Percentiles rank a stretch among this genome's conserved stretches.
Evolutionary conservation across 345 rosid genomes (phyloP).

Genomic region (Eucalyptus caleyi): DNA sequence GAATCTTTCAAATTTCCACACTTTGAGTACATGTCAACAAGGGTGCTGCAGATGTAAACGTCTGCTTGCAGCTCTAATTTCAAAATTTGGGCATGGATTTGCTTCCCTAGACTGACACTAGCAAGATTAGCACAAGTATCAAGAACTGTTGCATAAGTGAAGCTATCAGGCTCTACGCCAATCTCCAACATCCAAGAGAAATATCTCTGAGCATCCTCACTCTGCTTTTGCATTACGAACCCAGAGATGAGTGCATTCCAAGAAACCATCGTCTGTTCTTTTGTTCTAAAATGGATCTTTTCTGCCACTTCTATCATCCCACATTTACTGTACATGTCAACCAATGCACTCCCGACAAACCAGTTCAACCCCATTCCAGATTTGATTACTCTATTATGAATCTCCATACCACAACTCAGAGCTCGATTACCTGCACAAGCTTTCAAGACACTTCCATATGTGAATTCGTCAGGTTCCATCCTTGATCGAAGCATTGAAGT

Average conservation of each 20-base stretch:
- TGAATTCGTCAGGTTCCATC: conserved; percentile 79
- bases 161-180: conserved; percentile 59
- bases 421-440: conserved; percentile 56
- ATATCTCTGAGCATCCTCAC: conserved; percentile 69
- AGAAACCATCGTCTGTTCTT: conserved; percentile 39
- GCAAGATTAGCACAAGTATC: conserved; percentile 87
- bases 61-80: conserved; percentile 67
- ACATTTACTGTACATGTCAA: conserved; percentile 89
- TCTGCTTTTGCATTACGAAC: conserved; percentile 45
- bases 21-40: conserved; percentile 95
- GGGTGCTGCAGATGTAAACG: conserved; percentile 72
- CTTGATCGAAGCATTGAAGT: conserved; percentile 50
- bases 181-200: conserved; percentile 58
- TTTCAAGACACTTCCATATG: conserved; percentile 87
- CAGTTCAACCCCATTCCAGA: conserved; percentile 52
- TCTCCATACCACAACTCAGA: conserved; percentile 53
- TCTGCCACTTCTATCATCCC: conserved; percentile 60
- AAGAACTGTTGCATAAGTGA: conserved; percentile 80
- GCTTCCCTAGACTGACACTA: conserved; percentile 67
- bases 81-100: conserved; percentile 74
- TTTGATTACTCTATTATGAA: conserved; percentile 62
- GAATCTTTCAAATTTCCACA: conserved; percentile 85
- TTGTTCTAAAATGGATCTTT: conserved; percentile 48
- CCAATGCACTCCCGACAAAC: conserved; percentile 69
- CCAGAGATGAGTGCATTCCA: conserved; percentile 88